phyloP scores from a whole-genome alignment of 257 asterid genomes.

The Solanum tarijense region DNA sequence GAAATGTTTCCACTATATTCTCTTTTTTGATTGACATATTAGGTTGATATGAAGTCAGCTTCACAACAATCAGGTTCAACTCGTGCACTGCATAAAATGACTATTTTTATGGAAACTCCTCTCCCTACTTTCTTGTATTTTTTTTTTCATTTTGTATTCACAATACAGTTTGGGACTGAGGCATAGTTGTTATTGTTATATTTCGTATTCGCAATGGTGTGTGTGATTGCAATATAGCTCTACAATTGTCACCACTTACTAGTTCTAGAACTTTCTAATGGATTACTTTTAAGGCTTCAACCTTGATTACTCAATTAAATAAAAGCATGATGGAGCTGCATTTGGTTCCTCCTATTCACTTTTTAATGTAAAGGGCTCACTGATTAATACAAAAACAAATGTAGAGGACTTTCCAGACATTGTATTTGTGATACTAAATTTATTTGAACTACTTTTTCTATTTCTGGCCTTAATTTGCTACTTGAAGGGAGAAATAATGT shows the following conservation, averaged over 20 bases:
- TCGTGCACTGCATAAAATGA: background rate
- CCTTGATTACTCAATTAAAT: background rate
- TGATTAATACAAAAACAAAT: background rate
- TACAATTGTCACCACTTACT: background rate
- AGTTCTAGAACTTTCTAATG: background rate
- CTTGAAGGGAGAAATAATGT: constrained; percentile 5
- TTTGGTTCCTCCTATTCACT: background rate
- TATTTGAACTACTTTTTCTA: background rate
- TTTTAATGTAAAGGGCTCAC: background rate
- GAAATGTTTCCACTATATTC: background rate
- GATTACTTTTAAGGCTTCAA: background rate
- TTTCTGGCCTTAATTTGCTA: constrained; percentile 1
- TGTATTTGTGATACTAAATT: background rate
- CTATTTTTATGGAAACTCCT: background rate
- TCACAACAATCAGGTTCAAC: background rate
- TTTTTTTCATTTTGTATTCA: background rate
- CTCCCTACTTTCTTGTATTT: background rate
- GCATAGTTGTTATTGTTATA: background rate
- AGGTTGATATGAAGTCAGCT: background rate
- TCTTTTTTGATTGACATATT: background rate
- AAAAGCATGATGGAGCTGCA: background rate
- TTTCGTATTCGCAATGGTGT: background rate
- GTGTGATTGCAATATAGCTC: background rate
- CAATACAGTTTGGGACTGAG: background rate
- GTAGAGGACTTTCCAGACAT: background rate